Percentiles rank a stretch among this genome's conserved stretches.
phyloP scores from a whole-genome alignment of 805 yeast species.

The Wickerhamiella hasegawae region DNA sequence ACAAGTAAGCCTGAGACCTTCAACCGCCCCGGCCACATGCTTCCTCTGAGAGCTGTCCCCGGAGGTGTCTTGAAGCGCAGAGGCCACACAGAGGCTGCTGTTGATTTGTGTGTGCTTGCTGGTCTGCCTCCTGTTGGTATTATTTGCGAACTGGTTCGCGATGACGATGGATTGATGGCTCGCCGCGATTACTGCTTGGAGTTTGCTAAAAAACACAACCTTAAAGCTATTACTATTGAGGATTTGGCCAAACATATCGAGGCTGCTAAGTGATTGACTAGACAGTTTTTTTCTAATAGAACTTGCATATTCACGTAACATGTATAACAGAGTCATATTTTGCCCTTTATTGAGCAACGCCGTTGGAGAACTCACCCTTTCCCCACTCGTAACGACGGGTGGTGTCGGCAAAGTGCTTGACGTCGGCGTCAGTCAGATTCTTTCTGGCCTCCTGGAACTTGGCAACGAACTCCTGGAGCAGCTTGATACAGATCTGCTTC shows the following conservation, averaged over 20 bases:
- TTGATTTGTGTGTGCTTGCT: slow-evolving; percentile 64
- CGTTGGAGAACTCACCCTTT: slow-evolving; percentile 35
- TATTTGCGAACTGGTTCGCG: slow-evolving; percentile 86
- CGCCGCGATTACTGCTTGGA: slow-evolving; percentile 70
- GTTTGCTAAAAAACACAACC: slow-evolving; percentile 44
- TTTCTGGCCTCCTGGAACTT: slow-evolving; percentile 71
- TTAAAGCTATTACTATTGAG: slow-evolving; percentile 68
- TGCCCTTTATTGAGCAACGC: slow-evolving; percentile 25
- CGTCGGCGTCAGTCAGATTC: slow-evolving; percentile 40
- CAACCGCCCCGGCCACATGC: slow-evolving; percentile 83
- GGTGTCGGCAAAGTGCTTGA: slow-evolving; percentile 49
- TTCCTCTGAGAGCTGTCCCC: slow-evolving; percentile 81
- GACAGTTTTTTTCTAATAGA: background rate
- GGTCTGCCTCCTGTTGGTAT: slow-evolving; percentile 77
- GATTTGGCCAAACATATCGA: slow-evolving; percentile 29
- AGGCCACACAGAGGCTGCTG: slow-evolving; percentile 97
- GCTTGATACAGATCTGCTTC: slow-evolving; percentile 72
- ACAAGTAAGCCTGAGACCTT: slow-evolving; percentile 44
- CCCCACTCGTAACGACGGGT: slow-evolving; percentile 70
- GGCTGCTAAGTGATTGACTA: background rate
- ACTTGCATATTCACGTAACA: too few relatives aligned
- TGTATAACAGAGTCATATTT: too few relatives aligned
- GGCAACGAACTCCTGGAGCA: slow-evolving; percentile 61
- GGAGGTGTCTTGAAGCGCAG: slow-evolving; percentile 69
- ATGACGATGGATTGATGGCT: slow-evolving; percentile 91